These are phyloP conservation scores for Chytriomyces sp. DNA, from an alignment of 192 early-diverging fungal species.

Conservation along the genomic window DNA sequence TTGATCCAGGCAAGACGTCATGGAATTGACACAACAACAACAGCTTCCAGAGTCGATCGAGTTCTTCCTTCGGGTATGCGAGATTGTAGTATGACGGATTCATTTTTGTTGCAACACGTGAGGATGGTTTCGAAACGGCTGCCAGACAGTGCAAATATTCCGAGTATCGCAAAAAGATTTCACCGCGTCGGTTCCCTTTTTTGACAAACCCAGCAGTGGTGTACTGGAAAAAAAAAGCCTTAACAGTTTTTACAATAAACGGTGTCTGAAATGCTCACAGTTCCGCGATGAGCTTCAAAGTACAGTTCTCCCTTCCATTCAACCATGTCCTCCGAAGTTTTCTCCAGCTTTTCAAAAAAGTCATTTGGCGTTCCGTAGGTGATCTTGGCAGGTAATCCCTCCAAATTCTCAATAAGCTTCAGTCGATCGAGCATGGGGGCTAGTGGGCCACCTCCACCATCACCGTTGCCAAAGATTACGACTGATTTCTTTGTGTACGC, in stretches of 20 bases:
- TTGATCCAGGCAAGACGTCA: conserved; percentile 91
- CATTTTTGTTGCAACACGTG: background rate
- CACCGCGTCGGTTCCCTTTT: conserved; percentile 80
- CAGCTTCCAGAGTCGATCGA: conserved; percentile 87
- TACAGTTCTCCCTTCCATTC: conserved; percentile 91
- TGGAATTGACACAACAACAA: conserved; percentile 97
- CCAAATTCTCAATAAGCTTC: conserved; percentile 71
- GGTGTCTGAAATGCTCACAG: conserved; percentile 39
- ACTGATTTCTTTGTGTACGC: conserved; percentile 83
- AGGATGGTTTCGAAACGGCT: background rate
- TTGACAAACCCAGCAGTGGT: conserved; percentile 89
- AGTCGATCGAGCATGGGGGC: conserved; percentile 86
- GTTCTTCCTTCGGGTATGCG: conserved; percentile 71
- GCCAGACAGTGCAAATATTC: conserved; percentile 72
- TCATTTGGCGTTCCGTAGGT: conserved; percentile 76
- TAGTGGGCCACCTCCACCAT: conserved; percentile 90
- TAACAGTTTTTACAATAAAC: conserved; percentile 13
- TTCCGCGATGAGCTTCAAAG: conserved; percentile 96
- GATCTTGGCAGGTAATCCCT: conserved; percentile 77
- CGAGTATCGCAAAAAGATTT: conserved; percentile 80
- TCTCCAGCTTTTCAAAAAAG: conserved; percentile 83
- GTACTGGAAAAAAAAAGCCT: conserved; percentile 51
- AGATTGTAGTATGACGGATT: background rate
- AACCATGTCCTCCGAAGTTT: conserved; percentile 68
- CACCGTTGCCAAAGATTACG: conserved; percentile 90